Base-by-base conservation (phyloP, 768 basidiomycete genomes). In the Tylopilus sp. region DNA sequence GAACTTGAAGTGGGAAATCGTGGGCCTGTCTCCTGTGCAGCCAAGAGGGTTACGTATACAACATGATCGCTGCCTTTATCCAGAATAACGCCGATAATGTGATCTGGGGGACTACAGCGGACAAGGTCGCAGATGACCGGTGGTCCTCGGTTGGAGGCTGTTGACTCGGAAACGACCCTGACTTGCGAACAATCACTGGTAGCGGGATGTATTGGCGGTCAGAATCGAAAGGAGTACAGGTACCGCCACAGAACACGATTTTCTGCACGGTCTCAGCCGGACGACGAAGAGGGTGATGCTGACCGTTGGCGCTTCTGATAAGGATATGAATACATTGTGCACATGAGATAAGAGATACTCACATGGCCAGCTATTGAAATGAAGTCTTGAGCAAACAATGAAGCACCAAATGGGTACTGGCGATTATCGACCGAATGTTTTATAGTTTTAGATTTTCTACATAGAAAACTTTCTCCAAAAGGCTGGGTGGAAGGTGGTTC, bases 401-500 rank as follows among this genome's bases (percentile, higher is more conserved):
- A 56, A 47, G 43, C 11, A 28, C 52, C 40, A 35, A 30, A 18
- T 18, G 50, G 39, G n/a, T 31, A 31, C 4, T 55, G 40, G 23
- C 17, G 40, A 12, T 25, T 31, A n/a, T 47, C 53, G 30, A 36
- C 23, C 20, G 25, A 21, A 25, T 20, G 50, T 48, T 22, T 23
- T 20, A 39, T 15, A 2, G 26, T 22, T 8, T 6, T 11, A 13
- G 31, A 20, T 42, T 20, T 40, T 17, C 11, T 25, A 18, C 62
- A 68, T 33, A 79, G 56, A n/a, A 64, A 53, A 56, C 76, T 79
- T 39, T 53, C 57, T 46, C 69, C 69, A 55, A 78, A 80, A 20
- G 61, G 55, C 51, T 79, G 79, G 3, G 71, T 77, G 38, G 58
- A 52, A 33, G 61, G 51, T 33, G 63, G 68, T 17, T 48, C 53